These are phyloP conservation scores for Lobosporangium transversale DNA, from an alignment of 192 early-diverging fungal genomes.

Conservation along the genomic window DNA sequence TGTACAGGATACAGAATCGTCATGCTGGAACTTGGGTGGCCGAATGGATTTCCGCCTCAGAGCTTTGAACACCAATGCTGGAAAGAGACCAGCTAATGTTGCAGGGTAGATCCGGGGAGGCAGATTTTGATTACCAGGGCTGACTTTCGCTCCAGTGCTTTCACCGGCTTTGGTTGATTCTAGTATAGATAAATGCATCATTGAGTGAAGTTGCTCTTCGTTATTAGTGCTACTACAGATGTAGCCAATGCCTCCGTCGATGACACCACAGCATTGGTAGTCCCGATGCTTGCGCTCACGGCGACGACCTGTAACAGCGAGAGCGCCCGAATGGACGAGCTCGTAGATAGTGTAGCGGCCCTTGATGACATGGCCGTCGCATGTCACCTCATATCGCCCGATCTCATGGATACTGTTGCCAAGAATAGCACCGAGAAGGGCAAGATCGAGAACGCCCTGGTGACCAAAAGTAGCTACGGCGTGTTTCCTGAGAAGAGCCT, in stretches of 20 bases:
- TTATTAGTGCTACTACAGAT: neutral
- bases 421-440: constrained; percentile 40
- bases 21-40: constrained; percentile 28
- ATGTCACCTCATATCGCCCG: constrained; percentile 43
- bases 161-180: neutral
- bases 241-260: neutral
- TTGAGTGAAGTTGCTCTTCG: too few species aligned
- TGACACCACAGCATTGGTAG: too few species aligned
- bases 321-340: constrained; percentile 33
- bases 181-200: neutral
- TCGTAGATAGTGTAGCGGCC: constrained; percentile 42
- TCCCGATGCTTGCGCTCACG: neutral
- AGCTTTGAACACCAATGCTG: constrained; percentile 35
- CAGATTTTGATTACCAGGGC: constrained; percentile 1
- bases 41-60: constrained; percentile 30
- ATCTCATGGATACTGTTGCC: constrained; percentile 50
- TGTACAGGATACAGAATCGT: constrained; percentile 13
- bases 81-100: constrained; percentile 36
- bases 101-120: constrained; percentile 26
- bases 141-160: neutral
- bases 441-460: constrained; percentile 36
- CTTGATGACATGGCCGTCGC: constrained; percentile 22
- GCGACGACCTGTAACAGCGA: constrained; percentile 26
- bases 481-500: constrained; percentile 21
- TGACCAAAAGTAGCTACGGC: constrained; percentile 30